Conservation (phyloP, 2,329 filamentous ascomycete genomes). For the Didymella segeticola region DNA sequence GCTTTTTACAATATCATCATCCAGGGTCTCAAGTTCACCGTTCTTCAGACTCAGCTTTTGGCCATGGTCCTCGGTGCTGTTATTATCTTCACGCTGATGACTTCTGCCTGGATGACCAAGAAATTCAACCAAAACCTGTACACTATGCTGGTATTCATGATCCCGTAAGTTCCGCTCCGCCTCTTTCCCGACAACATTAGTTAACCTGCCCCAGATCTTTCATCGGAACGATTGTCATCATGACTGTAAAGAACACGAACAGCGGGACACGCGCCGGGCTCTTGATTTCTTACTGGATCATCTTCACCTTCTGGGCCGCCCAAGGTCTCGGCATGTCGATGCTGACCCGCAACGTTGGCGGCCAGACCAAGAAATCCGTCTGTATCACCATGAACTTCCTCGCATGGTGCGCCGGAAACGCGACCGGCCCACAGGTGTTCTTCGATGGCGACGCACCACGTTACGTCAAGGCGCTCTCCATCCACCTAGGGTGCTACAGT, state of each 20-base stretch:
- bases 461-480: slow-evolving; percentile 73
- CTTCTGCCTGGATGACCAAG: slow-evolving; percentile 71
- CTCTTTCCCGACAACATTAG: too few relatives aligned
- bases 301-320: slow-evolving; percentile 78
- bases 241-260: slow-evolving; percentile 67
- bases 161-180: slow-evolving; percentile 61
- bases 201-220: slow-evolving; percentile 61
- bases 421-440: slow-evolving; percentile 61
- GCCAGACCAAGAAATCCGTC: slow-evolving; percentile 75
- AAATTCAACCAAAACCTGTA: slow-evolving; percentile 72
- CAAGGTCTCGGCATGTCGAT: slow-evolving; percentile 71
- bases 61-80: slow-evolving; percentile 78
- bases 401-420: slow-evolving; percentile 72
- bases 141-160: slow-evolving; percentile 69
- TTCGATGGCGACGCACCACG: slow-evolving; percentile 63
- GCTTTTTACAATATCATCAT: slow-evolving; percentile 79
- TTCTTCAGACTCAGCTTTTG: slow-evolving; percentile 73
- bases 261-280: slow-evolving; percentile 69
- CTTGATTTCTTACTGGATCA: slow-evolving; percentile 77
- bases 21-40: slow-evolving; percentile 68
- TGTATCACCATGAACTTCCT: slow-evolving; percentile 74
- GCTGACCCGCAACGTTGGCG: slow-evolving; percentile 72
- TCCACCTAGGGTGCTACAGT: slow-evolving; percentile 72
- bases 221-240: slow-evolving; percentile 73
- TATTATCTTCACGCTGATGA: slow-evolving; percentile 73